Evolutionary conservation across 2,329 filamentous ascomycete genomes (phyloP).

Genomic region (Endoconidiophora polonica): DNA sequence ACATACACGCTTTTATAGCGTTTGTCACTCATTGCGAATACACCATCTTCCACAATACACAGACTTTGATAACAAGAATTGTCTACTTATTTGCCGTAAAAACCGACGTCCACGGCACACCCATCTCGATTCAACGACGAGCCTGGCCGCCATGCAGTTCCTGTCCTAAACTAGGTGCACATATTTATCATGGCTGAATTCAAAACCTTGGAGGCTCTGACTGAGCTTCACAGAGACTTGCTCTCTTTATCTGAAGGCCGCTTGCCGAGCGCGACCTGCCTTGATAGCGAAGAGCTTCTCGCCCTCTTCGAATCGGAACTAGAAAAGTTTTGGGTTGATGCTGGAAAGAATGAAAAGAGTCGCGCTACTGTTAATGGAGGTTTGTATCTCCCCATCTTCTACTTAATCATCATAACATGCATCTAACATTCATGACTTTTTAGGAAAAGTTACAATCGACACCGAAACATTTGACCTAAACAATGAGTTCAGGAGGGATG

Average conservation of each 20-base stretch:
- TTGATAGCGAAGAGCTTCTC: constrained; percentile 53
- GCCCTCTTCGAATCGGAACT: constrained; percentile 57
- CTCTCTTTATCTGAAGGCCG: constrained; percentile 56
- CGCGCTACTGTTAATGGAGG: constrained; percentile 54
- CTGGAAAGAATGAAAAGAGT: constrained; percentile 56
- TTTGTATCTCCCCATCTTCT: constrained; percentile 20
- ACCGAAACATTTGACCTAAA: constrained; percentile 67
- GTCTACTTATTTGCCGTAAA: too few species aligned
- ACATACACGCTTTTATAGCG: too few species aligned
- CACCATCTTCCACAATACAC: too few species aligned
- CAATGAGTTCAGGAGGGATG: constrained; percentile 69
- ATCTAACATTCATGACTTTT: neutral
- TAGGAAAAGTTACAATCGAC: constrained; percentile 60
- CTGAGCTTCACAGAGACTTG: constrained; percentile 75
- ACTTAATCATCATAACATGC: neutral
- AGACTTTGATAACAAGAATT: too few species aligned
- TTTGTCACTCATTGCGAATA: too few species aligned
- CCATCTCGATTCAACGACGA: too few species aligned
- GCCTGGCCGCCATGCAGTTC: too few species aligned
- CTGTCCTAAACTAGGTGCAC: too few species aligned
- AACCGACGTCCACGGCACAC: too few species aligned
- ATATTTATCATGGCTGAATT: constrained; percentile 48
- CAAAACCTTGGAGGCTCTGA: constrained; percentile 58
- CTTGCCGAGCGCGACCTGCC: constrained; percentile 40
- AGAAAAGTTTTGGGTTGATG: constrained; percentile 57